Percentiles rank a stretch among this genome's conserved stretches.
These are phyloP conservation scores for Grigorovia jiainica DNA, from an alignment of 805 yeast genomes.

Conservation along the genomic window DNA sequence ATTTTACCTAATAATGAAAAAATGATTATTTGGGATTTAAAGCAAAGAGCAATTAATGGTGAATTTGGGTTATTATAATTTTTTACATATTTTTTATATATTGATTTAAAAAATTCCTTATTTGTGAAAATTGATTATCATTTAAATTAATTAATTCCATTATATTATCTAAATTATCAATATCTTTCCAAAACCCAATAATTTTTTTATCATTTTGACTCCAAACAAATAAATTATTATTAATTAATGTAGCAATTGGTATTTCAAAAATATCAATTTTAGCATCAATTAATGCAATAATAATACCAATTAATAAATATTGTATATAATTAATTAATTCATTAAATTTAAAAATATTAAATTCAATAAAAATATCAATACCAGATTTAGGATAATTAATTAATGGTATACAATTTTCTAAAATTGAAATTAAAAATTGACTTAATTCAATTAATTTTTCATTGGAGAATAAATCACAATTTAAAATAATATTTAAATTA, in stretches of 20 bases:
- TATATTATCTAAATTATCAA: slow-evolving; percentile 17
- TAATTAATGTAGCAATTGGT: slow-evolving; percentile 52
- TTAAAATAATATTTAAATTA: slow-evolving; percentile 44
- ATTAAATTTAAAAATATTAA: slow-evolving; percentile 33
- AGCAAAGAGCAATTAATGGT: slow-evolving; percentile 29
- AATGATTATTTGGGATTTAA: slow-evolving; percentile 29
- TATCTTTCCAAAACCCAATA: slow-evolving; percentile 50
- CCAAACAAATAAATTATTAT: slow-evolving; percentile 39
- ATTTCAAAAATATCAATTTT: slow-evolving; percentile 73
- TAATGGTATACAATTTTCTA: slow-evolving; percentile 34
- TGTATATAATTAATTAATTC: slow-evolving; percentile 26
- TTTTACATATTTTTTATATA: not conserved
- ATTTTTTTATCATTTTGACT: slow-evolving; percentile 49
- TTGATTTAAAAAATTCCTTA: not conserved
- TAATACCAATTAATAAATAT: slow-evolving; percentile 33
- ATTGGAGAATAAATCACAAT: slow-evolving; percentile 25
- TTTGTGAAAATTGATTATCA: not conserved
- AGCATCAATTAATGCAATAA: slow-evolving; percentile 74
- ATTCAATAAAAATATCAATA: slow-evolving; percentile 64
- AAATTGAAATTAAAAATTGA: slow-evolving; percentile 31
- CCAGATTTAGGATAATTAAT: slow-evolving; percentile 84
- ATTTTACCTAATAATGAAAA: slow-evolving; percentile 44
- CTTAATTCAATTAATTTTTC: slow-evolving; percentile 34
- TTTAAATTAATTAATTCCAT: slow-evolving; percentile 1
- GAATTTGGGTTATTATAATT: slow-evolving; percentile 19